These are phyloP conservation scores for Fusarium coicis DNA, from an alignment of 2,329 filamentous ascomycete species.

Conservation along the genomic window DNA sequence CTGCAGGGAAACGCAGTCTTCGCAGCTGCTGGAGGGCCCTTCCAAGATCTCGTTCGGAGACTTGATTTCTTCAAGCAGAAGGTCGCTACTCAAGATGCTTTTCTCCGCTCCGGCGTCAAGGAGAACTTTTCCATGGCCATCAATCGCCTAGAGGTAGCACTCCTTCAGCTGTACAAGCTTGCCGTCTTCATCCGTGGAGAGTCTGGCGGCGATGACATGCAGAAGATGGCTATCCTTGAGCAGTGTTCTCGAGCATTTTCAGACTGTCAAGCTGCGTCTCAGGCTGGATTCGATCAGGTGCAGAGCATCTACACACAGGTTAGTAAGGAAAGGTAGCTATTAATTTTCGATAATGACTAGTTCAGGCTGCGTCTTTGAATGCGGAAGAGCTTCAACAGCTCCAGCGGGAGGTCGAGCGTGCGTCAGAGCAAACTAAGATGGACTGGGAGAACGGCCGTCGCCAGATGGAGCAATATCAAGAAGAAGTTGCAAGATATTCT, in stretches of 20 bases:
- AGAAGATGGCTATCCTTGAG: background rate
- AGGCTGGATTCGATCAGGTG: background rate
- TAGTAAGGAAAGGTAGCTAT: fast-evolving
- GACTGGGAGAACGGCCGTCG: background rate
- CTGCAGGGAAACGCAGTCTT: too few species aligned
- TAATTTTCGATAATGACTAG: background rate
- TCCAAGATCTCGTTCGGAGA: too few species aligned
- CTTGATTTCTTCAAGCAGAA: too few species aligned
- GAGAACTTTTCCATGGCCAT: too few species aligned
- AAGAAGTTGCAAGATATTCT: background rate
- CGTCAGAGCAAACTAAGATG: background rate
- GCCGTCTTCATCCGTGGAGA: background rate
- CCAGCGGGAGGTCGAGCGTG: background rate
- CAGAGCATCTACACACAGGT: background rate
- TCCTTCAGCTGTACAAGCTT: background rate
- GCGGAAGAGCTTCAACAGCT: background rate
- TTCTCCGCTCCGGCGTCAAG: too few species aligned
- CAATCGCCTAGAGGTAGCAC: background rate
- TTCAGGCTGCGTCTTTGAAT: background rate
- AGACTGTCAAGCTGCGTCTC: background rate
- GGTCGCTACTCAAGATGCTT: too few species aligned
- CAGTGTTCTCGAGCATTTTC: background rate
- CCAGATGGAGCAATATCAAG: background rate
- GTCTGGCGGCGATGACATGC: background rate
- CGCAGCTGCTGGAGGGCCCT: too few species aligned